Evolutionary conservation across 768 basidiomycete genomes (phyloP), one percentile per base, ranked within the genome.

Genomic region (Pisolithus microcarpus): DNA sequence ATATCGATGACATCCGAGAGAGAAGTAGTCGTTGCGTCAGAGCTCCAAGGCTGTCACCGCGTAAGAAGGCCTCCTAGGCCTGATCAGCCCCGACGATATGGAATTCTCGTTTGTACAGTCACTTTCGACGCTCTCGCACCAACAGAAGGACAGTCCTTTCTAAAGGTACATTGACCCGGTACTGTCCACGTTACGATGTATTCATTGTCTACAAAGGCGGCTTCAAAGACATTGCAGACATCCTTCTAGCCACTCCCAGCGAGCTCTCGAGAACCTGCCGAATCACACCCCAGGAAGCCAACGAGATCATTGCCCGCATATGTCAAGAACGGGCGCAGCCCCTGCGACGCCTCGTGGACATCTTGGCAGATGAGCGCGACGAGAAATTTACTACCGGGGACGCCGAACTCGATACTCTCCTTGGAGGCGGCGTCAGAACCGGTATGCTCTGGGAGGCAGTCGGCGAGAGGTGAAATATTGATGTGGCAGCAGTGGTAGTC

Each of bases 361-460:
- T 72, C 42, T 53, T 60, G 50, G 49, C 61, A 3, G 63, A 71
- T 37, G 70, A 69, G 13, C 38, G n/a, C 38, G 70, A 73, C 26
- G 74, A 77, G 46, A 72, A 66, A 48, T 80, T 87, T 57, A 81
- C 87, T 0, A 87, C 87, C 0, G 93, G 93, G 1, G 90, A 95
- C 62, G 51, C 63, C 1, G 60, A 69, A 18, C 72, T 97, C 15
- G 91, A 97, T 63, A 50, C 65, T 24, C 70, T 78, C 5, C 71
- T 97, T 0, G 87, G 86, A 7, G 92, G 92, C 11, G 93, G 93
- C 3, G 73, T 96, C 19, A 70, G 77, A 49, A 80, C 84, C 1
- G 84, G 90, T 2, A 84, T 84, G 78, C 55, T 97, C 3, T 94
- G 90, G 81, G 93, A 97, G 58, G 70, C 95, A 38, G 82, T 77